phyloP scores from a whole-genome alignment of 306 rosid species.

The Lathyrus tuberosus region DNA sequence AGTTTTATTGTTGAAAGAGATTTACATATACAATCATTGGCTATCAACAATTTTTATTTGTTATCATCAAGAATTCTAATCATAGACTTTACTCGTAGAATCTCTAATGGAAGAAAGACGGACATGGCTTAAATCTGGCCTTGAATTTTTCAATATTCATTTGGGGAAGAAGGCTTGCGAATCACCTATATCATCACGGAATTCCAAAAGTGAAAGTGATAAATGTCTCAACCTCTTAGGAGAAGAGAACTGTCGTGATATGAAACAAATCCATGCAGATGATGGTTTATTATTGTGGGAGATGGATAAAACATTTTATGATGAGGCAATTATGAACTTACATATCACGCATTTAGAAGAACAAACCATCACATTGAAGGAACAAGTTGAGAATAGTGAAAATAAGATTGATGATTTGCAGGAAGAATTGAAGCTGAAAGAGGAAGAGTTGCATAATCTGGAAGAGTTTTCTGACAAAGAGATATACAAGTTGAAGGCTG shows the following conservation, averaged over 20 bases:
- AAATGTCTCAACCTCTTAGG: background rate
- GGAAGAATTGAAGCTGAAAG: slow-evolving; percentile 8
- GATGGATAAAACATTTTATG: slow-evolving; percentile 36
- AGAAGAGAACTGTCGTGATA: slow-evolving; percentile 44
- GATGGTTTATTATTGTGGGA: background rate
- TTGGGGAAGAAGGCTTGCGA: slow-evolving; percentile 53
- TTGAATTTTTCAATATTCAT: slow-evolving; percentile 44
- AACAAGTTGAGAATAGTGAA: slow-evolving; percentile 44
- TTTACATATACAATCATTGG: no score
- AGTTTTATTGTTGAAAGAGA: no score
- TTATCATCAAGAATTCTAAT: slow-evolving; percentile 6
- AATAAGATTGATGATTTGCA: slow-evolving; percentile 36
- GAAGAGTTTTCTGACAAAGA: no score
- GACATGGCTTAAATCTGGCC: slow-evolving; percentile 36
- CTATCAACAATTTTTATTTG: no score
- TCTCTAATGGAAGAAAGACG: slow-evolving; percentile 48
- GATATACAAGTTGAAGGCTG: no score
- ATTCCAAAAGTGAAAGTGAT: slow-evolving; percentile 56
- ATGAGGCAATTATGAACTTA: slow-evolving; percentile 37
- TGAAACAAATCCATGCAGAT: slow-evolving; percentile 39
- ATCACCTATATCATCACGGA: slow-evolving; percentile 55
- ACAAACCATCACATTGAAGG: slow-evolving; percentile 42
- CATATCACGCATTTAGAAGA: slow-evolving; percentile 43
- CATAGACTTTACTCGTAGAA: slow-evolving; percentile 21
- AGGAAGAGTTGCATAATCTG: no score